Conservation (phyloP, 345 rosid species). For the Toxicodendron radicans region DNA sequence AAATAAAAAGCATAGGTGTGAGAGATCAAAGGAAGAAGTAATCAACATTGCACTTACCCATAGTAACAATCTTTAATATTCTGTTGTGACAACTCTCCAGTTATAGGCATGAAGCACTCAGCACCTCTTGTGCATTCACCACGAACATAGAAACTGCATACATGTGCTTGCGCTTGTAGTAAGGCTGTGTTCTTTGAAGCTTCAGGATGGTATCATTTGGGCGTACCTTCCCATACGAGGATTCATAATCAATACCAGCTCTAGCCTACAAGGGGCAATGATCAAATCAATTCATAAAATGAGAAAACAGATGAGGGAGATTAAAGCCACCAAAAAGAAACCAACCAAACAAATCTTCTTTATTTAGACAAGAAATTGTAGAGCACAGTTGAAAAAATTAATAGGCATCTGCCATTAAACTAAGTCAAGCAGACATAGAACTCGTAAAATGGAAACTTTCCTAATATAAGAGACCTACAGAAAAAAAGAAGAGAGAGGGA, state of each 20-base stretch:
- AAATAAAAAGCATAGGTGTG: too few relatives aligned
- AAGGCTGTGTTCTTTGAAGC: constrained; percentile 93
- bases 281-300: background rate
- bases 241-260: constrained; percentile 96
- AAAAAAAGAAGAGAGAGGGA: background rate
- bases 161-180: constrained; percentile 93
- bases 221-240: constrained; percentile 83
- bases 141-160: constrained; percentile 89
- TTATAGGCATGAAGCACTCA: constrained; percentile 94
- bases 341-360: background rate
- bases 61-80: constrained; percentile 96
- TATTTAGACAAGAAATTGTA: background rate
- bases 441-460: background rate
- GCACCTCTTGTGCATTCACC: constrained; percentile 98
- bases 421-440: background rate
- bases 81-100: constrained; percentile 95
- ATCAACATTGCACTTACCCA: constrained; percentile 51
- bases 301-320: background rate
- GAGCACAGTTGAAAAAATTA: background rate
- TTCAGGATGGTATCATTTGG: constrained; percentile 88
- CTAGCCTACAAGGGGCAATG: constrained; percentile 59
- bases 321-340: constrained; percentile 2
- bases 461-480: background rate
- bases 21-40: background rate
- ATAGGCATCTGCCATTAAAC: background rate